phyloP scores from a whole-genome alignment of 208 protist species.

The Wallacemonas sp. region DNA sequence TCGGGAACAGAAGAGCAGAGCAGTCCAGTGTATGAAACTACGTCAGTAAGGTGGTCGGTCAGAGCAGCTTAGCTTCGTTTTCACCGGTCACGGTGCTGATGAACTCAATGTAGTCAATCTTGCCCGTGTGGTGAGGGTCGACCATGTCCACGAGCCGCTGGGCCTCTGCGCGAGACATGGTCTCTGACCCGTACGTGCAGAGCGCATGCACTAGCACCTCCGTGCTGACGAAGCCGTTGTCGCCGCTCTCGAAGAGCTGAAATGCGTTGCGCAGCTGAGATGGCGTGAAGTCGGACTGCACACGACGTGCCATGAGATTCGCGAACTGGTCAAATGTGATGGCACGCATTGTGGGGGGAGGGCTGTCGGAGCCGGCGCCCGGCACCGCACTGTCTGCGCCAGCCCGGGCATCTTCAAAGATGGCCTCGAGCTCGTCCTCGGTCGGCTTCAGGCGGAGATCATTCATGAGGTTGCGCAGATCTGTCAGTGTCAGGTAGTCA shows the following conservation, averaged over 20 bases:
- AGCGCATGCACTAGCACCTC: constrained; percentile 86
- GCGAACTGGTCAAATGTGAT: constrained; percentile 91
- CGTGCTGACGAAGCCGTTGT: constrained; percentile 85
- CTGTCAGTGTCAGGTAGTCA: constrained; percentile 68
- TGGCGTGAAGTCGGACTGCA: constrained; percentile 84
- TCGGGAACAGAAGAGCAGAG: too few relatives aligned
- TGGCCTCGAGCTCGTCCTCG: constrained; percentile 82
- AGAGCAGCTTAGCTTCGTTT: neutral
- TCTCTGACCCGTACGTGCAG: constrained; percentile 88
- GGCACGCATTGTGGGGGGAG: constrained; percentile 10
- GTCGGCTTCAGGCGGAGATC: constrained; percentile 83
- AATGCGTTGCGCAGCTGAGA: constrained; percentile 90
- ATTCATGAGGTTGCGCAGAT: constrained; percentile 87
- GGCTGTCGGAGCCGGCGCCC: neutral
- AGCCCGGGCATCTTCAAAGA: constrained; percentile 64
- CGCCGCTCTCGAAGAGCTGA: constrained; percentile 89
- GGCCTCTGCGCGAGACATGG: constrained; percentile 80
- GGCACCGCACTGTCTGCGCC: neutral
- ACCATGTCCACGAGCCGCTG: constrained; percentile 69
- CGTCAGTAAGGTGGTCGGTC: too few relatives aligned
- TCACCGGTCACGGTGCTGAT: constrained; percentile 70
- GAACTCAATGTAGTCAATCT: constrained; percentile 91
- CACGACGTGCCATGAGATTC: constrained; percentile 79
- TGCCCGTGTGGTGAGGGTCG: constrained; percentile 78
- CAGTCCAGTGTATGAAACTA: too few relatives aligned